Base-by-base conservation (phyloP, 2,329 filamentous ascomycete species). In the Aspergillus nomiae region DNA sequence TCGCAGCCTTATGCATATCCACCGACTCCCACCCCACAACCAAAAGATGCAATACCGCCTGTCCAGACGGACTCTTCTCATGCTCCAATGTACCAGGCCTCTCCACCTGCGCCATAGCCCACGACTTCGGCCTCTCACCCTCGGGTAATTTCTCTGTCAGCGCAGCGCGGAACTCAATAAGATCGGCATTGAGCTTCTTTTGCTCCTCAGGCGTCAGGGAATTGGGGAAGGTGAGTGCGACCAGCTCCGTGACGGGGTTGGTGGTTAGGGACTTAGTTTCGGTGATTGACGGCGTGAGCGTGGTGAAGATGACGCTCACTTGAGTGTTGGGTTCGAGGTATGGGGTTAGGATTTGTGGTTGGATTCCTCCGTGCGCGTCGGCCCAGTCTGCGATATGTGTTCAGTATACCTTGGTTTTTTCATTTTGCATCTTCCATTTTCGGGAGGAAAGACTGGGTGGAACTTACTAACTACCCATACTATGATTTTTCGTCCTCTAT, bases 1-100 rank as follows among this genome's bases (percentile, higher is more conserved):
- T 74, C 36, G 79, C 84, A 56, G 72, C 72, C 77, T 80, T 74
- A 71, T 87, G 85, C 55, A 75, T 76, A 41, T 85, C 81, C 24
- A 83, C 75, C 67, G 76, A 83, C 57, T 80, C 73, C 85, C 85
- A 87, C 6, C 84, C 85, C 59, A 85, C 74, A 21, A 77, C 76
- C n/a, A 79, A 62, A 4, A 82, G 67, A 67, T 80, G 79, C 60
- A 80, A 71, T 60, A 78, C 77, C 12, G 79, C 82, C 67, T 79
- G 72, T 3, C 77, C 78, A 19, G 74, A 79, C 43, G 64, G 72
- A 68, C 80, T 82, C 73, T 61, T 76, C 70, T 45, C 70, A 73
- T 68, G 74, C 32, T 68, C 45, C 45, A 77, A 62, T 61, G 58
- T 68, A 26, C 72, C 71, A 0, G 78, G 78, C 24, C 78, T 67